Conservation (phyloP, 192 early-diverging fungal species). For the Coemansia sp. region DNA sequence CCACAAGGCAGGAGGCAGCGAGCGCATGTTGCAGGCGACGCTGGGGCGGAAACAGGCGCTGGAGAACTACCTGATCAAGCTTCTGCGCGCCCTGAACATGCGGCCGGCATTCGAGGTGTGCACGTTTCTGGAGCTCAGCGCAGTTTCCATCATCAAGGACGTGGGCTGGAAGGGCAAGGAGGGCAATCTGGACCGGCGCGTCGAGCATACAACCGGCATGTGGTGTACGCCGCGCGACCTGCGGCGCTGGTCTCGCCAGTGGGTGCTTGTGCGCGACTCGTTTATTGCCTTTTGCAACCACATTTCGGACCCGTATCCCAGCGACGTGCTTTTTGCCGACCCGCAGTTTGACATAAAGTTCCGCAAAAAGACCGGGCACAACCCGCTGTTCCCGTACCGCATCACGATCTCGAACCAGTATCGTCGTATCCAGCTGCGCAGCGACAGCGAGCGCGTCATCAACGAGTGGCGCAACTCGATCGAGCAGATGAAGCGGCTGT, state of each 20-base stretch:
- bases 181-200: constrained; percentile 64
- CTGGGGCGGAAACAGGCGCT: constrained; percentile 58
- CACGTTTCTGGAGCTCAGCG: constrained; percentile 73
- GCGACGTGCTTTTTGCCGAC: constrained; percentile 53
- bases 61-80: constrained; percentile 58
- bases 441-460: constrained; percentile 61
- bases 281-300: constrained; percentile 55
- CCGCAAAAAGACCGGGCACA: constrained; percentile 53
- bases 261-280: constrained; percentile 76
- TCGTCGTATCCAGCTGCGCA: constrained; percentile 67
- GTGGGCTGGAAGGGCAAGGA: constrained; percentile 87
- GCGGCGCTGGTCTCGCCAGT: constrained; percentile 61
- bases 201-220: constrained; percentile 54
- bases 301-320: constrained; percentile 51
- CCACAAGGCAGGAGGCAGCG: constrained; percentile 7
- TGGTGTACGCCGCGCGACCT: constrained; percentile 52
- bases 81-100: constrained; percentile 61
- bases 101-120: constrained; percentile 66
- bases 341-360: constrained; percentile 50
- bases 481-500: constrained; percentile 54
- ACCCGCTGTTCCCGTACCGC: constrained; percentile 59
- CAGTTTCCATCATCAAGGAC: constrained; percentile 68
- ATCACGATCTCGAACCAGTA: constrained; percentile 59
- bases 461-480: constrained; percentile 69
- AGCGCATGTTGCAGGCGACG: constrained; percentile 39